Conservation (phyloP, 108 stramenopile genomes). For the Nitzschia inconspicua region DNA sequence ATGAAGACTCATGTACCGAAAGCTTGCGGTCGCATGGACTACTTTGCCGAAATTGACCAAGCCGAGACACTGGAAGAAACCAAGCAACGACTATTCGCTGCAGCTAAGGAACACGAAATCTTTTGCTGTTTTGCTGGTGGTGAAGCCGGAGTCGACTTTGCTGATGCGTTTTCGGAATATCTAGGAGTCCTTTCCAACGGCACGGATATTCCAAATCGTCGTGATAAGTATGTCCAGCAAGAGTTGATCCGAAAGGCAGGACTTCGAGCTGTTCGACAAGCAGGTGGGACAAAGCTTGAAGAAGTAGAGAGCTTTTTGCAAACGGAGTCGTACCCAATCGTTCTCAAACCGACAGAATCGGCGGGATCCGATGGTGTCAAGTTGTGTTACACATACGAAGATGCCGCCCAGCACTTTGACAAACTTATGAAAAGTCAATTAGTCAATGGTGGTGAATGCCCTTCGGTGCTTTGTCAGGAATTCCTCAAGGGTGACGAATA, state of each 20-base stretch:
- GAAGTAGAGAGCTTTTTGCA: slow-evolving; percentile 72
- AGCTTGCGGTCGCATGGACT: slow-evolving; percentile 47
- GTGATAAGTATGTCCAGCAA: slow-evolving; percentile 81
- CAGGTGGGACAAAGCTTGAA: slow-evolving; percentile 53
- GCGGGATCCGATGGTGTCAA: slow-evolving; percentile 72
- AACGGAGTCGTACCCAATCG: slow-evolving; percentile 62
- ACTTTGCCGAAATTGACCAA: slow-evolving; percentile 49
- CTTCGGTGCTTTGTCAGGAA: slow-evolving; percentile 89
- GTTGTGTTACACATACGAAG: slow-evolving; percentile 36
- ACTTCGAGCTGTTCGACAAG: slow-evolving; percentile 70
- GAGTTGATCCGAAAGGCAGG: slow-evolving; percentile 68
- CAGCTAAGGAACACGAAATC: slow-evolving; percentile 28
- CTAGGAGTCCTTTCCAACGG: slow-evolving; percentile 51
- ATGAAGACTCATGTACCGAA: slow-evolving; percentile 73
- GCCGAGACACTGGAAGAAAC: slow-evolving; percentile 42
- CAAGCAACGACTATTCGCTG: slow-evolving; percentile 16
- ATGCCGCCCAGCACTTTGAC: slow-evolving; percentile 49
- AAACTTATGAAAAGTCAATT: slow-evolving; percentile 37
- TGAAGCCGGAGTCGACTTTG: slow-evolving; percentile 77
- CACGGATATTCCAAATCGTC: slow-evolving; percentile 56
- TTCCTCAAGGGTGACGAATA: slow-evolving; percentile 88
- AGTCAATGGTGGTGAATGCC: slow-evolving; percentile 55
- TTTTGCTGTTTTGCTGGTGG: slow-evolving; percentile 73
- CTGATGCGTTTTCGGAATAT: slow-evolving; percentile 64
- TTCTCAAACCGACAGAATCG: slow-evolving; percentile 88